Evolutionary conservation across 805 yeast species (phyloP).

Genomic region (Wickerhamiella slavikovae): DNA sequence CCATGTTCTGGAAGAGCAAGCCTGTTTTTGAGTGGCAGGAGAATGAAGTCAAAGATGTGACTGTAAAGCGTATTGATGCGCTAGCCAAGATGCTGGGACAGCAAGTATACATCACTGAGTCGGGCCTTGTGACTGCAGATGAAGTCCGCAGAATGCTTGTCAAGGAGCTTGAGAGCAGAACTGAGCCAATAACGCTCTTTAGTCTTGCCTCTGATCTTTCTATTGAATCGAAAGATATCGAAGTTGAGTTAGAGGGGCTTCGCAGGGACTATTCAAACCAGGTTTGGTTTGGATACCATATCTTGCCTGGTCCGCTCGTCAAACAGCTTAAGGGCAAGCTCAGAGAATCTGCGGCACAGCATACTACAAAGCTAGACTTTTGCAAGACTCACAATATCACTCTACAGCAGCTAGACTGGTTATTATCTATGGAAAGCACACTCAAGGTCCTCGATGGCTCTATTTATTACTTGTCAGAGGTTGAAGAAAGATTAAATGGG

Average conservation of each 20-base stretch:
- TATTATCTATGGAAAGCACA: background rate
- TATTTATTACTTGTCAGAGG: too few species aligned
- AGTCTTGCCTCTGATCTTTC: slow-evolving; percentile 1
- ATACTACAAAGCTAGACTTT: background rate
- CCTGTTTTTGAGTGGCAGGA: too few species aligned
- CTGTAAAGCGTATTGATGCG: too few species aligned
- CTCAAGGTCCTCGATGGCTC: too few species aligned
- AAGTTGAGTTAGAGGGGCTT: background rate
- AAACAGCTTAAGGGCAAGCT: background rate
- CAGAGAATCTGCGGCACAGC: background rate
- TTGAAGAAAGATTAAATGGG: too few species aligned
- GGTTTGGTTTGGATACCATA: too few species aligned
- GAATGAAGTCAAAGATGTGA: too few species aligned
- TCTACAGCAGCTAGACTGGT: background rate
- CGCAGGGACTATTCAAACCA: too few species aligned
- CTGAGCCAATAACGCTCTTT: background rate
- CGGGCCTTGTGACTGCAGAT: slow-evolving; percentile 1
- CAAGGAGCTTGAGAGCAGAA: background rate
- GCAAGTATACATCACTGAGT: background rate
- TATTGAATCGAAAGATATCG: background rate
- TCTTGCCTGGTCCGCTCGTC: background rate
- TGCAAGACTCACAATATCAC: background rate
- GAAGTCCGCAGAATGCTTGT: background rate
- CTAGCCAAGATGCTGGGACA: too few species aligned
- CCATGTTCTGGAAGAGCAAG: too few species aligned